Conservation (phyloP, 2,329 filamentous ascomycete species). For the Diaporthe eres region DNA sequence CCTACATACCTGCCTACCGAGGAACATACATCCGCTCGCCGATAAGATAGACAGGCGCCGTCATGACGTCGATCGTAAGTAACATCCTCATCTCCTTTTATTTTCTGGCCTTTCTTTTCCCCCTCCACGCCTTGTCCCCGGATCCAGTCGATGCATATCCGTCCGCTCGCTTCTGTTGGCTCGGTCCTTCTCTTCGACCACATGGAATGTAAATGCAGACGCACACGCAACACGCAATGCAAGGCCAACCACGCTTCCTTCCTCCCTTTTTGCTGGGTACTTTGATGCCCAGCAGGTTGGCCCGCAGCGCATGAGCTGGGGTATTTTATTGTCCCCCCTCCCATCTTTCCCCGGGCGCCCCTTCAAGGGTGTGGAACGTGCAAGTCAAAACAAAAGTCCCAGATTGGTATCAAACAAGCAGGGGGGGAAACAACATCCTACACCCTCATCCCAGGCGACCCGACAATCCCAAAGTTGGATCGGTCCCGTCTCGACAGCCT, state of each 20-base stretch:
- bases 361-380: constrained; percentile 28
- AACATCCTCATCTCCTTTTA: constrained; percentile 5
- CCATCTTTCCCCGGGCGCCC: background rate
- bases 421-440: background rate
- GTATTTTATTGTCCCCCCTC: background rate
- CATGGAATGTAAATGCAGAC: background rate
- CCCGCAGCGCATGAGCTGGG: background rate
- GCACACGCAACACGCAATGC: background rate
- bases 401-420: constrained; percentile 28
- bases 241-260: background rate
- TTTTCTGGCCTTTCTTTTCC: constrained; percentile 19
- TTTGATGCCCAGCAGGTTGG: background rate
- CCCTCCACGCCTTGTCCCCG: constrained; percentile 22
- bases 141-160: constrained; percentile 6
- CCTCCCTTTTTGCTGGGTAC: background rate
- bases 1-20: background rate
- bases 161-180: background rate
- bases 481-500: constrained; percentile 32
- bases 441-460: constrained; percentile 2
- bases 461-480: constrained; percentile 31
- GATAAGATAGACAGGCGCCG: constrained; percentile 42
- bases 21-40: constrained; percentile 29
- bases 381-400: constrained; percentile 15
- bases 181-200: constrained; percentile 10
- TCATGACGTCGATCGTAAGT: constrained; percentile 54